Percentiles rank a stretch among this genome's conserved stretches.
Conservation (phyloP, 2,329 filamentous ascomycete species). For the Fusarium nurragi region DNA sequence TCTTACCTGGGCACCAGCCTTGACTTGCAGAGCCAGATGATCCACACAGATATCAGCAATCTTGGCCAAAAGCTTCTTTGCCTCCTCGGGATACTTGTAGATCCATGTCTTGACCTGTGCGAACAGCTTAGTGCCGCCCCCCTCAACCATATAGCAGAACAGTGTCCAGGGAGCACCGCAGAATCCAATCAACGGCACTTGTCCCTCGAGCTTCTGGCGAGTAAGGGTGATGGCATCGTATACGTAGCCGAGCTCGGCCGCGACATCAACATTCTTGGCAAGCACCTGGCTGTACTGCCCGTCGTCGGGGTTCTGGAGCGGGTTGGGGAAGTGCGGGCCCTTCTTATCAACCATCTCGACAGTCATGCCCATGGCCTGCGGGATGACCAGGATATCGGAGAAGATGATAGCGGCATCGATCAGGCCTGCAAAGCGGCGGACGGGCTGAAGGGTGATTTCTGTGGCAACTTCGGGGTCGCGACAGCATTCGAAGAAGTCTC, state of each 20-base stretch:
- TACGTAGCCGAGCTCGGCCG: conserved; percentile 87
- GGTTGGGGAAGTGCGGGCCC: conserved; percentile 91
- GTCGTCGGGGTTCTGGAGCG: conserved; percentile 81
- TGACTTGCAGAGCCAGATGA: conserved; percentile 90
- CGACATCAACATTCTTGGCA: conserved; percentile 81
- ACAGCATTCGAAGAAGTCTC: conserved; percentile 98
- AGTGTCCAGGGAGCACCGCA: conserved; percentile 97
- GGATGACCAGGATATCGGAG: conserved; percentile 97
- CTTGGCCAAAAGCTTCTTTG: conserved; percentile 85
- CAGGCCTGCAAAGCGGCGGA: conserved; percentile 89
- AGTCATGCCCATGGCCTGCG: conserved; percentile 97
- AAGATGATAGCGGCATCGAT: conserved; percentile 99
- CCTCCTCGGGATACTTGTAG: conserved; percentile 84
- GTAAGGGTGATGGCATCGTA: conserved; percentile 96
- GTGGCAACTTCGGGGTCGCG: conserved; percentile 92
- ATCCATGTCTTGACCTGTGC: conserved; percentile 96
- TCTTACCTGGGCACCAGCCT: conserved; percentile 85
- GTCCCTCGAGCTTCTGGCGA: conserved; percentile 83
- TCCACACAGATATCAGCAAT: conserved; percentile 96
- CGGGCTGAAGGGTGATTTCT: conserved; percentile 90
- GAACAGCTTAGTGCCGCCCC: conserved; percentile 95
- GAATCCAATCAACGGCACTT: conserved; percentile 94
- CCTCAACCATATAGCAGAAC: conserved; percentile 99
- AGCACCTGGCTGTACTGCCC: conserved; percentile 84
- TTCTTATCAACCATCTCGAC: conserved; percentile 99